These are phyloP conservation scores for Nothophoma quercina DNA, from an alignment of 2,329 filamentous ascomycete genomes.

Conservation along the genomic window DNA sequence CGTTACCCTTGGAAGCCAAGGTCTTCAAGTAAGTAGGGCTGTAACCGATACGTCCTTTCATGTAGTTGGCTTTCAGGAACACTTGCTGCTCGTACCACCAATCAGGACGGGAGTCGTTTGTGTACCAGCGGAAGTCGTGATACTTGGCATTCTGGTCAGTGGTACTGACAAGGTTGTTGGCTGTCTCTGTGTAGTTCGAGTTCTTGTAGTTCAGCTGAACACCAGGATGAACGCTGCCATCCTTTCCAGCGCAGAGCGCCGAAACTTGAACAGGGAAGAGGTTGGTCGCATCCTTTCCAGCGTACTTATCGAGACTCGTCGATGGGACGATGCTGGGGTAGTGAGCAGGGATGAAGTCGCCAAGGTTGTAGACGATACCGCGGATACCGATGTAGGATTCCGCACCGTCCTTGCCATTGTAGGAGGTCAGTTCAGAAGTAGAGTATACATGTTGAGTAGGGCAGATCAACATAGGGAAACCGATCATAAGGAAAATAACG, in stretches of 20 bases:
- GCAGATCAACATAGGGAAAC: constrained; percentile 87
- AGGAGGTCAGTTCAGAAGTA: constrained; percentile 73
- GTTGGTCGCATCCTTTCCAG: constrained; percentile 82
- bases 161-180: constrained; percentile 68
- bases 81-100: constrained; percentile 94
- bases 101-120: constrained; percentile 81
- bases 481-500: constrained; percentile 86
- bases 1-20: constrained; percentile 69
- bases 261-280: constrained; percentile 96
- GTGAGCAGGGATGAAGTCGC: constrained; percentile 74
- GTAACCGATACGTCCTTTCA: constrained; percentile 88
- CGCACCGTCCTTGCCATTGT: constrained; percentile 73
- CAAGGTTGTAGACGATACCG: constrained; percentile 87
- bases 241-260: constrained; percentile 82
- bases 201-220: constrained; percentile 87
- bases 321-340: constrained; percentile 73
- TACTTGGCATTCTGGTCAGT: constrained; percentile 79
- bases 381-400: constrained; percentile 81
- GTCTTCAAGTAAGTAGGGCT: constrained; percentile 77
- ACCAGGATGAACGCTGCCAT: constrained; percentile 70
- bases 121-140: constrained; percentile 90
- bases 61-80: constrained; percentile 77
- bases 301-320: constrained; percentile 77
- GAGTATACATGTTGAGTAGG: constrained; percentile 91
- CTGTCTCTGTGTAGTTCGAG: constrained; percentile 73